phyloP scores from a whole-genome alignment of 2,329 filamentous ascomycete species.

The Aspergillaceae sp. region DNA sequence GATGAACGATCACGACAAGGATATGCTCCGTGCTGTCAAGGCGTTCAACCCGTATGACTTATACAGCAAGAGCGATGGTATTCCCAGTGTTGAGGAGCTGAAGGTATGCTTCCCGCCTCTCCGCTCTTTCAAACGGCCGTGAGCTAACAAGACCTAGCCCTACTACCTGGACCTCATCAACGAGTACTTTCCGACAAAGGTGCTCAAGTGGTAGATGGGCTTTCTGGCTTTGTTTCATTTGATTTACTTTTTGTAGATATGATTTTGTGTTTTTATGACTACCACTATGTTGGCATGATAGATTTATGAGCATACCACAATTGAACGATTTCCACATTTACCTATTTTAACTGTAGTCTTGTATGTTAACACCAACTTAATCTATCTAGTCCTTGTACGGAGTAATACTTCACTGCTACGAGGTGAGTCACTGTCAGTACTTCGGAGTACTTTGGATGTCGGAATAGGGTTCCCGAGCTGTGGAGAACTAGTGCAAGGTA shows the following conservation, averaged over 20 bases:
- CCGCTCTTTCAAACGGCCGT: neutral
- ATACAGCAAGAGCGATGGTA: constrained; percentile 82
- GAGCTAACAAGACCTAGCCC: constrained; percentile 36
- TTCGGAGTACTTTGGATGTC: too few species aligned
- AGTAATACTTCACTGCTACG: too few species aligned
- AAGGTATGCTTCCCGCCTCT: constrained; percentile 45
- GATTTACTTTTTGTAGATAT: neutral
- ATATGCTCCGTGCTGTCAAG: constrained; percentile 70
- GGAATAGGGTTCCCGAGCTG: constrained; percentile 7
- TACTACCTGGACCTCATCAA: constrained; percentile 69
- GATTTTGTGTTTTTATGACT: neutral
- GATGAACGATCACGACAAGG: constrained; percentile 73
- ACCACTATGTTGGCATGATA: constrained; percentile 2
- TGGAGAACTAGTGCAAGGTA: too few species aligned
- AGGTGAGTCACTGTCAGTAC: too few species aligned
- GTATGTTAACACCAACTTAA: too few species aligned
- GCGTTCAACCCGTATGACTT: constrained; percentile 89
- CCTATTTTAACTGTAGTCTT: too few species aligned
- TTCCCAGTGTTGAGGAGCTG: constrained; percentile 65
- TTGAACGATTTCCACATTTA: neutral
- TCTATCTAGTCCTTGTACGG: too few species aligned
- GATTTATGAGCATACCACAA: too few species aligned
- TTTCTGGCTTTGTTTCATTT: neutral
- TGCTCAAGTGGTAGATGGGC: constrained; percentile 56
- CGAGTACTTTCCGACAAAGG: constrained; percentile 61